phyloP scores from a whole-genome alignment of 306 rosid genomes.

The Begonia loranthoides region DNA sequence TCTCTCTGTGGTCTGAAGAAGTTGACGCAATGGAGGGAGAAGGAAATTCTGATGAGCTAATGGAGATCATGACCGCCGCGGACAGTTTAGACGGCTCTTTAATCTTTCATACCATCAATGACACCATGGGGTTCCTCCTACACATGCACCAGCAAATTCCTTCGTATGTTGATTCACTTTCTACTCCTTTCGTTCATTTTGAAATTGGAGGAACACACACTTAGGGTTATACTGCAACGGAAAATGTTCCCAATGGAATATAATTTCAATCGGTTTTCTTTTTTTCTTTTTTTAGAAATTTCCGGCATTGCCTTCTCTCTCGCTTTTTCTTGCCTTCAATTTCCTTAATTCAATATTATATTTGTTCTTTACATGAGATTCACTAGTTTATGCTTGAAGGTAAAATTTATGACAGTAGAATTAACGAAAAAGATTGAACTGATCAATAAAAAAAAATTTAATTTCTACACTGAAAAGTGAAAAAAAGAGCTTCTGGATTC shows the following conservation, averaged over 20 bases:
- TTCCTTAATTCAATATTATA: no score
- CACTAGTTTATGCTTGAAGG: no score
- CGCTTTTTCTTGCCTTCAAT: no score
- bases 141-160: slow-evolving; percentile 95
- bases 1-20: slow-evolving; percentile 2
- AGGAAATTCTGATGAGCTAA: slow-evolving; percentile 15
- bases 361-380: no score
- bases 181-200: slow-evolving; percentile 1
- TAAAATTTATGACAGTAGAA: no score
- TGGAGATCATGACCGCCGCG: slow-evolving; percentile 31
- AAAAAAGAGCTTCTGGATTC: no score
- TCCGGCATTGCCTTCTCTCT: no score
- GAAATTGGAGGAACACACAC: neutral
- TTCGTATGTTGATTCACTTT: slow-evolving; percentile 30
- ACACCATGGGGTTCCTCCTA: slow-evolving; percentile 54
- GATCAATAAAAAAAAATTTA: no score
- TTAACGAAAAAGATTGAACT: no score
- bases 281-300: no score
- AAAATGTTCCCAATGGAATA: neutral
- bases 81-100: slow-evolving; percentile 32
- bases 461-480: no score
- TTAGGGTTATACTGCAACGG: neutral
- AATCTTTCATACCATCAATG: slow-evolving; percentile 57
- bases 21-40: slow-evolving; percentile 3
- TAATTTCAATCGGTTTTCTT: no score